Conservation (phyloP, 805 yeast species). For the Debaryomyces maramus region DNA sequence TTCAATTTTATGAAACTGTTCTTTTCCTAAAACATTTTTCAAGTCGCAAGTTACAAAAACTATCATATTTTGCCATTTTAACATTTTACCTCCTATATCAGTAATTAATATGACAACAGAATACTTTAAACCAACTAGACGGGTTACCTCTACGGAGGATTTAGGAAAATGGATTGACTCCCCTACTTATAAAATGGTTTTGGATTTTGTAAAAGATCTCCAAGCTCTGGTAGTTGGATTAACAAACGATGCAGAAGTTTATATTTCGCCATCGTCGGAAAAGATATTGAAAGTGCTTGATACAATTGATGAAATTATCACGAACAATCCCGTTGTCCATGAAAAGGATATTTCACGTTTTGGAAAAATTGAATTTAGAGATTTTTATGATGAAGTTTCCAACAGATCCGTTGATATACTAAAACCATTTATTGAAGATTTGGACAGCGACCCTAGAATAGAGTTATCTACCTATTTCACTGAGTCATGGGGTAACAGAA, state of each 20-base stretch:
- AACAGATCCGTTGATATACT: slow-evolving; percentile 12
- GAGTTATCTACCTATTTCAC: slow-evolving; percentile 60
- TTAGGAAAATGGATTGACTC: slow-evolving; percentile 59
- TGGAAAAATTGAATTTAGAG: slow-evolving; percentile 87
- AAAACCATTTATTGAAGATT: slow-evolving; percentile 17
- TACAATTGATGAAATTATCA: slow-evolving; percentile 45
- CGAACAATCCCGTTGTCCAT: slow-evolving; percentile 62
- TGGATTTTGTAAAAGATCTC: slow-evolving; percentile 55
- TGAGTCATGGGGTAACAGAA: slow-evolving; percentile 81
- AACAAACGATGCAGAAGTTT: slow-evolving; percentile 47
- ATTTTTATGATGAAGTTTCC: slow-evolving; percentile 69
- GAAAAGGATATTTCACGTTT: slow-evolving; percentile 72
- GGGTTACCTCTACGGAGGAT: slow-evolving; percentile 61
- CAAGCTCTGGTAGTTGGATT: slow-evolving; percentile 68
- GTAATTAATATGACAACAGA: neutral
- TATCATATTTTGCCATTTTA: neutral
- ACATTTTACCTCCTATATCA: neutral
- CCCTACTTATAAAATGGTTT: slow-evolving; percentile 47
- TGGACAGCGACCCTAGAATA: slow-evolving; percentile 15
- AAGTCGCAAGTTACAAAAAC: neutral
- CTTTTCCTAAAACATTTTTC: too few relatives aligned
- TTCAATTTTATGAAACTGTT: too few relatives aligned
- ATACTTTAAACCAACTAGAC: slow-evolving; percentile 17
- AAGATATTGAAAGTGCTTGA: slow-evolving; percentile 42
- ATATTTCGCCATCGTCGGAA: slow-evolving; percentile 32